Percentiles rank a stretch among this genome's conserved stretches.
Evolutionary conservation across 2,329 filamentous ascomycete species (phyloP).

Genomic region (Chaetomiaceae sp.): DNA sequence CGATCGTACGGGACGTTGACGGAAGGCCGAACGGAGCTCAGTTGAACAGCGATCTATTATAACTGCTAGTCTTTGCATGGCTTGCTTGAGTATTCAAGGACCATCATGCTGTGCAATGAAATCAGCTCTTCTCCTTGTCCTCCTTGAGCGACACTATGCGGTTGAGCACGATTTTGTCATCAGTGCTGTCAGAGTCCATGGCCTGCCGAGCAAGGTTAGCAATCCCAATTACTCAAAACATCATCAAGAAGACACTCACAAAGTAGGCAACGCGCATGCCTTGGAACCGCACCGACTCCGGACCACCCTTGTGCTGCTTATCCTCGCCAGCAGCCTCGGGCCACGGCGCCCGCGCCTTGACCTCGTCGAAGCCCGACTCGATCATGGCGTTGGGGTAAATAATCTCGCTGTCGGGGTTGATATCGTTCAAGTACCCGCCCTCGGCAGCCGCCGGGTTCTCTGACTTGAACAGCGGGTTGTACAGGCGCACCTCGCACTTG

Average conservation of each 20-base stretch:
- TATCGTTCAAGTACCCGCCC: conserved; percentile 76
- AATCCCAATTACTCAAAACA: neutral
- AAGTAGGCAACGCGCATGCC: conserved; percentile 86
- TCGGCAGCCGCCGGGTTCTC: conserved; percentile 73
- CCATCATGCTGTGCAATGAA: neutral
- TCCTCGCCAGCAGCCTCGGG: conserved; percentile 72
- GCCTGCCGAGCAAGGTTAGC: conserved; percentile 38
- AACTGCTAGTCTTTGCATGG: neutral
- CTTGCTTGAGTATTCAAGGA: neutral
- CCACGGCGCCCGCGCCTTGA: conserved; percentile 71
- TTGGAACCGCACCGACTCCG: conserved; percentile 83
- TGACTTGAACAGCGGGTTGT: conserved; percentile 81
- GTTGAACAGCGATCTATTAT: neutral
- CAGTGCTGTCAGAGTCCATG: conserved; percentile 73
- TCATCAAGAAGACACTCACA: conserved; percentile 37
- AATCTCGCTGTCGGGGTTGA: conserved; percentile 79
- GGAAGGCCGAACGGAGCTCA: too few relatives aligned
- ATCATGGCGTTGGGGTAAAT: conserved; percentile 75
- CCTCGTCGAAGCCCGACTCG: conserved; percentile 77
- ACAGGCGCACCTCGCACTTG: conserved; percentile 70
- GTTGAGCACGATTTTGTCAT: conserved; percentile 81
- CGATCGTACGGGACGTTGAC: too few relatives aligned
- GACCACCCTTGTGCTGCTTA: conserved; percentile 52
- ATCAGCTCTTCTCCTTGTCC: conserved; percentile 61
- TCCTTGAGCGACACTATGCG: conserved; percentile 90